Evolutionary conservation across 1,284 basidiomycete species (phyloP), one percentile per base, ranked within the genome.

Genomic region (Amylostereum areolatum): DNA sequence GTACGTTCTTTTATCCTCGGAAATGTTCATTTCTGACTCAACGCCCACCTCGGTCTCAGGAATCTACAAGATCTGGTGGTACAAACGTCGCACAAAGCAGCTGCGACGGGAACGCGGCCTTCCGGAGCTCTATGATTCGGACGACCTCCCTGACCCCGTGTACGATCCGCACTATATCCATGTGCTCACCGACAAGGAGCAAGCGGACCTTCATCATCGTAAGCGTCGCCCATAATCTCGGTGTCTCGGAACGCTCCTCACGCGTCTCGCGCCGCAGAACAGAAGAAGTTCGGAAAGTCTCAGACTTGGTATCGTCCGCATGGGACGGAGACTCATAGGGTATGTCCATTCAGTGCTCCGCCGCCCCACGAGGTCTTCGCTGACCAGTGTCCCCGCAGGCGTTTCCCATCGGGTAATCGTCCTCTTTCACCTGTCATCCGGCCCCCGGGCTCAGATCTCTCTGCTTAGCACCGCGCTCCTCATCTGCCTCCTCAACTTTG

Each of bases 281-380:
- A 86, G 68, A 67, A 72, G 48, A 79, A 83, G 60, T 86, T 87
- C 54, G 76, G 78, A 58, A 70, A 79, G 52, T 78, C 77, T 41
- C 81, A 89, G 67, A 92, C 89, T 0, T 95, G 91, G 89, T 95
- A 95, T 66, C 74, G 88, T 37, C 82, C 90, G 5, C 89, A 93
- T 64, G 90, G 88, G 37, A 93, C 89, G 4, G 83, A 85, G 49
- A 92, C 92, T 0, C 91, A 94, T 63, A 71, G 83, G 45, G 84
- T 83, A 60, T 53, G 76, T 58, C 11, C 29, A 49, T 48, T 42
- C 46, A 45, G 46, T 49, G 8, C 45, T 37, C 41, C 36, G 39
- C 30, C 43, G 27, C 37, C 42, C 42, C 11, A 49, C 33, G 40
- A 46, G 45, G 8, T 57, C 39, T 45, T 32, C 31, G n/a, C 36